These are phyloP conservation scores for Cicer pinnatifidum DNA, from an alignment of 306 rosid genomes.

Conservation along the genomic window DNA sequence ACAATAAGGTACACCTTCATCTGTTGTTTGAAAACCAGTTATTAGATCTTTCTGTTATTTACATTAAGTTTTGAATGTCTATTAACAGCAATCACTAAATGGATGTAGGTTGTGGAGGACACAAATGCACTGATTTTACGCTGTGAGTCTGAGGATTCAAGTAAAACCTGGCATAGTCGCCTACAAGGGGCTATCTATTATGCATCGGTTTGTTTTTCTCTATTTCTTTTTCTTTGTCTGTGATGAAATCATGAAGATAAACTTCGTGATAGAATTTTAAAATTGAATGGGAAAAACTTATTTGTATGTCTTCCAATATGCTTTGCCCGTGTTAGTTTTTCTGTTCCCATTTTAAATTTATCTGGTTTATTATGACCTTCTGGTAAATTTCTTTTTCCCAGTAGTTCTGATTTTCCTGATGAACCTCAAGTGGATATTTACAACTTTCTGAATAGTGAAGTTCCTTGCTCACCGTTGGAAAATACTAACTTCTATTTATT, in stretches of 20 bases:
- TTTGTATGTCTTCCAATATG: constrained; percentile 36
- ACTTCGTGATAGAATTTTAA: constrained; percentile 7
- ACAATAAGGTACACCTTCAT: constrained; percentile 61
- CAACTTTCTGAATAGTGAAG: constrained; percentile 4
- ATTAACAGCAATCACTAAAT: constrained; percentile 29
- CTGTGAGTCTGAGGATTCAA: constrained; percentile 77
- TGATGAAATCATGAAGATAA: not conserved
- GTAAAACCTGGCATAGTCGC: constrained; percentile 81
- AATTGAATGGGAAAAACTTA: constrained; percentile 5
- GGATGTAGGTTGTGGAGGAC: constrained; percentile 85
- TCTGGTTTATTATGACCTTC: not conserved
- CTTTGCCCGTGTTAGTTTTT: constrained; percentile 5
- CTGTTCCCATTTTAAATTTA: constrained; percentile 34
- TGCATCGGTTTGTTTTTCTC: constrained; percentile 69
- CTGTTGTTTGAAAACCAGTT: constrained; percentile 23
- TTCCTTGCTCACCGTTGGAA: constrained; percentile 5
- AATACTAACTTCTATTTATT: constrained; percentile 20
- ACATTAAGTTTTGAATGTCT: constrained; percentile 24
- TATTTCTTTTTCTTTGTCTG: not conserved
- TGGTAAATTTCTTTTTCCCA: not conserved
- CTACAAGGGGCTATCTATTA: constrained; percentile 88
- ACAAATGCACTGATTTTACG: constrained; percentile 74
- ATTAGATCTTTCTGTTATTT: constrained; percentile 28
- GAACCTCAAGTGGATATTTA: constrained; percentile 5
- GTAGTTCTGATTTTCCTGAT: constrained; percentile 9